These are phyloP conservation scores for Yamadazyma dendronema DNA, from an alignment of 1,139 yeast species.

Conservation along the genomic window DNA sequence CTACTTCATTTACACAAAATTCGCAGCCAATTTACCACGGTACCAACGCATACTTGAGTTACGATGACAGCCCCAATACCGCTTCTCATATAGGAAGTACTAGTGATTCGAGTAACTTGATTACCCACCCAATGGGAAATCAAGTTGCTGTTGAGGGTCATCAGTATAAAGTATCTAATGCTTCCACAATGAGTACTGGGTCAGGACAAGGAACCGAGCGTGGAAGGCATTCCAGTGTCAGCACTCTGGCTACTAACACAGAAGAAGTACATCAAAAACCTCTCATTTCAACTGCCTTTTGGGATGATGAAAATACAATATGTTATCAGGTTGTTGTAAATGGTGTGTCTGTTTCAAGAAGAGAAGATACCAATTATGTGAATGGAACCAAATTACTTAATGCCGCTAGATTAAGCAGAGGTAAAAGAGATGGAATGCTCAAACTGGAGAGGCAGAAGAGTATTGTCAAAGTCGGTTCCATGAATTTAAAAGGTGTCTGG, in stretches of 20 bases:
- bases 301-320: slow-evolving; percentile 49
- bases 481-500: slow-evolving; percentile 59
- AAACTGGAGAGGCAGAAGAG: slow-evolving; percentile 44
- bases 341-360: slow-evolving; percentile 46
- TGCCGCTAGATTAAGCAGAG: slow-evolving; percentile 94
- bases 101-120: no score
- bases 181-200: slow-evolving; percentile 17
- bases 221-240: slow-evolving; percentile 7
- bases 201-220: slow-evolving; percentile 15
- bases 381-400: slow-evolving; percentile 69
- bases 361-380: slow-evolving; percentile 51
- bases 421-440: slow-evolving; percentile 88
- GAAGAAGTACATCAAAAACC: slow-evolving; percentile 27
- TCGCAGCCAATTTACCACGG: background rate
- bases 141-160: slow-evolving; percentile 4
- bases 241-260: background rate
- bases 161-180: slow-evolving; percentile 12
- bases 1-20: background rate
- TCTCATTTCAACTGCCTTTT: slow-evolving; percentile 41
- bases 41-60: background rate
- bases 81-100: no score
- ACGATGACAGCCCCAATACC: background rate
- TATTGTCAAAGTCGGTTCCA: slow-evolving; percentile 52
- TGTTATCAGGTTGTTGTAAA: slow-evolving; percentile 50
- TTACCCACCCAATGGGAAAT: no score